A percentile compares a stretch with the other conserved stretches of the same genome.
Conservation (phyloP, 2,329 filamentous ascomycete species). For the Pseudogymnoascus sp. region DNA sequence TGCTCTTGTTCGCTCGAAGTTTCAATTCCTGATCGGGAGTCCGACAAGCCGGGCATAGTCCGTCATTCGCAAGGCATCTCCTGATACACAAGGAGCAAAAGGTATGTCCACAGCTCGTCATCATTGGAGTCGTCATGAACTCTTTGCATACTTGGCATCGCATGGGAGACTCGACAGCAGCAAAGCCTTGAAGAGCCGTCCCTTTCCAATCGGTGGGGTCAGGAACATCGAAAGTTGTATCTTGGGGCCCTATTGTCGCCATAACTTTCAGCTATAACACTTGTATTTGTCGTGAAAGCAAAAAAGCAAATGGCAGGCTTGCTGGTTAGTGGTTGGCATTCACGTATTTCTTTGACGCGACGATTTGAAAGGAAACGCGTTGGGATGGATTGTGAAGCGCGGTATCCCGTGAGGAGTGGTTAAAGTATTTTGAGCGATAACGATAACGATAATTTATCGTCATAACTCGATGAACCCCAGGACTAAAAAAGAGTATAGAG, state of each 20-base stretch:
- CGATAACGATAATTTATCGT: conserved; percentile 1
- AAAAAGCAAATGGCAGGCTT: background rate
- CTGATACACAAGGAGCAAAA: conserved; percentile 97
- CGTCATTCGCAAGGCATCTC: conserved; percentile 71
- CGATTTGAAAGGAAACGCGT: background rate
- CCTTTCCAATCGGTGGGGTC: conserved; percentile 82
- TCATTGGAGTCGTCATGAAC: conserved; percentile 89
- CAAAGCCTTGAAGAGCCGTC: conserved; percentile 60
- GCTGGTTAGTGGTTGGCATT: background rate
- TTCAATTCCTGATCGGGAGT: conserved; percentile 74
- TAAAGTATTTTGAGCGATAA: background rate
- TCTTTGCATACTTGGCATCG: conserved; percentile 98
- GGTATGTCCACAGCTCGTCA: conserved; percentile 89
- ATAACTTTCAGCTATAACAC: background rate
- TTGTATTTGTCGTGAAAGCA: background rate
- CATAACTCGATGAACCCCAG: background rate
- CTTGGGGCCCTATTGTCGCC: background rate
- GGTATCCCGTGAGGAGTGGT: background rate
- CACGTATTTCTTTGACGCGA: background rate
- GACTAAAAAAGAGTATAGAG: background rate
- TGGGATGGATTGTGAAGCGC: background rate
- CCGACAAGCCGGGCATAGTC: conserved; percentile 82
- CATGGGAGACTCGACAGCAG: conserved; percentile 72
- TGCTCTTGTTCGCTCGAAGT: conserved; percentile 73
- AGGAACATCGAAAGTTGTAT: conserved; percentile 41